Conservation (phyloP, 164 flowering plant genomes). For the Vitis amurensis region DNA sequence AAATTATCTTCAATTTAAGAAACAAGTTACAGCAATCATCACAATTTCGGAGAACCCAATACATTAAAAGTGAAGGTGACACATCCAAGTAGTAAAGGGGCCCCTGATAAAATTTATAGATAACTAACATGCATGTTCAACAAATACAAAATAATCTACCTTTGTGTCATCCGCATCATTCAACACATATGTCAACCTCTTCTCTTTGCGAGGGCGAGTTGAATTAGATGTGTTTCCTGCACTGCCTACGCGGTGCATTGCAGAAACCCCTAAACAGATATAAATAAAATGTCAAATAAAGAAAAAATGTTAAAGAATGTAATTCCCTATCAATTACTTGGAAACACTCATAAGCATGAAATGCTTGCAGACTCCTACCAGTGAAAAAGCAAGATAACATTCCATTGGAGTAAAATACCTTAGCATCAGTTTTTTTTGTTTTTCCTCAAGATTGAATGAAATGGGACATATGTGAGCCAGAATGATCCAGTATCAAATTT, state of each 20-base stretch:
- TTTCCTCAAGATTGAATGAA: too few relatives aligned
- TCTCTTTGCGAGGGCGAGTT: conserved; percentile 84
- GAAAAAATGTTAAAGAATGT: neutral
- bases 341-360: neutral
- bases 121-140: neutral
- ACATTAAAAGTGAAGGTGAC: neutral
- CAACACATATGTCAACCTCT: conserved; percentile 85
- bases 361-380: neutral
- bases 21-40: neutral
- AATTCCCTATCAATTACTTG: neutral
- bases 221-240: conserved; percentile 76
- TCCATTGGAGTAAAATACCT: too few relatives aligned
- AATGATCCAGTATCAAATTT: too few relatives aligned
- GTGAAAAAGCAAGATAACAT: too few relatives aligned
- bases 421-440: too few relatives aligned
- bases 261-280: conserved; percentile 32
- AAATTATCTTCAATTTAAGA: neutral
- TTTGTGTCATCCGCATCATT: conserved; percentile 76
- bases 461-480: too few relatives aligned
- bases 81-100: neutral
- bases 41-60: neutral
- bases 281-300: neutral
- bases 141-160: conserved; percentile 33
- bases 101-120: too few relatives aligned
- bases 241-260: conserved; percentile 98